Base-by-base conservation (phyloP, 257 asterid genomes). In the Ilex asprella region DNA sequence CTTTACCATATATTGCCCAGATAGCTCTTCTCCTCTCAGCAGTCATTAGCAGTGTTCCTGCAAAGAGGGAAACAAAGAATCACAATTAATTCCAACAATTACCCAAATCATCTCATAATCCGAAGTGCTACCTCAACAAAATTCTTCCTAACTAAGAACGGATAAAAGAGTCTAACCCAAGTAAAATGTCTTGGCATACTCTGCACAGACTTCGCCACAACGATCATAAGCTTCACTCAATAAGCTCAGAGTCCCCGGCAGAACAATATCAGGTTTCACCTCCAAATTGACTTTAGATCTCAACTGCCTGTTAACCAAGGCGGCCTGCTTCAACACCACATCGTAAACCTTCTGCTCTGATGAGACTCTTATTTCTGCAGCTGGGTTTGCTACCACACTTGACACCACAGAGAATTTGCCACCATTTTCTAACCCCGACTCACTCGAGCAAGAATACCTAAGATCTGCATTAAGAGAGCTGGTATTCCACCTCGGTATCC, bases 1-100 rank as follows among this genome's bases (percentile, higher is more conserved):
- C 53, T 82, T 82, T 66, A 93, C 99, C 99, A 58, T 93, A 93
- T 44, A 93, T 93, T n/a, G 99, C 99, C 99, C 99, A 93, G 44
- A 93, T 87, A 71, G 99, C 99, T 78, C 82, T 81, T 69, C 87
- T 76, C 63, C 99, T 85, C 79, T 90, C 95, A 1, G 97, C 88
- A 6, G 99, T 93, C 99, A 93, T 93, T 31, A 93, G 80, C 83
- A 82, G 9, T 11, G 99, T 93, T 60, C 99, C 99, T 93, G 77
- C 21, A 61, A 78, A 74, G 41, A 70, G 12, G 59, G 3, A 69
- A 62, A 76, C 53, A 66, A 54, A 10, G 51, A 16, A 57, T 76
- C 53, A 65, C 58, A 58, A 35, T 56, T 39, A 49, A 53, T 64
- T 58, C 16, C 30, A 16, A 27, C 15, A 47, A 73, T 53, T 30